Evolutionary conservation across 2,329 filamentous ascomycete species (phyloP).

Genomic region (Fusarium clavum): DNA sequence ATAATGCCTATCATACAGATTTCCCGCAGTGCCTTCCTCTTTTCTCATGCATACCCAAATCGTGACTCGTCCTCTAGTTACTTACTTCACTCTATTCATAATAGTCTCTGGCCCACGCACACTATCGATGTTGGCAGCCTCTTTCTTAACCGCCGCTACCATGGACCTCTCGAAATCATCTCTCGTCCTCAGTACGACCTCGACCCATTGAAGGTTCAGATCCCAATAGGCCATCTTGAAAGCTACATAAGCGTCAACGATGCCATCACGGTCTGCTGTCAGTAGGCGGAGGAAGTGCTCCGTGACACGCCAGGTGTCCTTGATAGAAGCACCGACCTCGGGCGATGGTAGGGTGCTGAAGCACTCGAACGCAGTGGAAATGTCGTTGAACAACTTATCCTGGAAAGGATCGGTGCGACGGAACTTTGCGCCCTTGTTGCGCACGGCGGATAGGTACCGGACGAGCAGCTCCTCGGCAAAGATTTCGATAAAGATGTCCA

Average conservation of each 20-base stretch:
- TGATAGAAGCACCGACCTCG: conserved; percentile 79
- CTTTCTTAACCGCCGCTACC: conserved; percentile 87
- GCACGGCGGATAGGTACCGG: conserved; percentile 83
- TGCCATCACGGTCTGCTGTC: conserved; percentile 76
- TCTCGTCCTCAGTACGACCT: conserved; percentile 84
- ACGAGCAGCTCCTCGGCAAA: conserved; percentile 91
- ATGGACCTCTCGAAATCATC: conserved; percentile 95
- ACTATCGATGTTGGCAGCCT: conserved; percentile 86
- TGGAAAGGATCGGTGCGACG: conserved; percentile 86
- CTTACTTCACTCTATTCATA: conserved; percentile 92
- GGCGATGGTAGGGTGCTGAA: conserved; percentile 79
- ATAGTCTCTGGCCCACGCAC: conserved; percentile 88
- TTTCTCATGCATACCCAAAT: conserved; percentile 12
- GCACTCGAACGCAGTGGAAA: conserved; percentile 89
- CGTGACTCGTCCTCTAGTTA: conserved; percentile 52
- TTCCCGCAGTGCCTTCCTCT: conserved; percentile 1
- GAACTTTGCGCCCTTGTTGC: conserved; percentile 92
- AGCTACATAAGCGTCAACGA: conserved; percentile 81
- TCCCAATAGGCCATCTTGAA: conserved; percentile 95
- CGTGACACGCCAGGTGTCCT: conserved; percentile 91
- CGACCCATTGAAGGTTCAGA: conserved; percentile 93
- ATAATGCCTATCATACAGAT: conserved; percentile 35
- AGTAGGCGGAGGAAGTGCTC: conserved; percentile 85
- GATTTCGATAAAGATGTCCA: conserved; percentile 93
- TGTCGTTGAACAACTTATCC: conserved; percentile 93